Percentiles rank a stretch among this genome's conserved stretches.
Conservation (phyloP, 225 moss, liverwort and hornwort species). For the Thuidium tamariscinum region DNA sequence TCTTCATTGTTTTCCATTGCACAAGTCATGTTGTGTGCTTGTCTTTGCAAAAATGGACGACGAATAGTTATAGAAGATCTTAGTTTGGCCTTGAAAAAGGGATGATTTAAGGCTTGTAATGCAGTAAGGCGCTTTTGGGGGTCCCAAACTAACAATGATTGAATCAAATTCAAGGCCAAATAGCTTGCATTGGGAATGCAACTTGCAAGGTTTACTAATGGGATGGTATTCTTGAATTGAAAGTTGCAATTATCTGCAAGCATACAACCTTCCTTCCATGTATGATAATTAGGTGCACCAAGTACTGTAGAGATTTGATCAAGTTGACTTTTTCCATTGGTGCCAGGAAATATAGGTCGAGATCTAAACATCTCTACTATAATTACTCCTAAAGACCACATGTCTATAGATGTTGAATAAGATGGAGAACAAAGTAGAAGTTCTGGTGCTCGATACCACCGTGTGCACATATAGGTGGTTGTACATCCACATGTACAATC, state of each 20-base stretch:
- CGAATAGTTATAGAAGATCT: not conserved
- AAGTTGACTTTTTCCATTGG: not conserved
- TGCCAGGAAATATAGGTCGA: constrained; percentile 33
- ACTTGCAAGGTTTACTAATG: not conserved
- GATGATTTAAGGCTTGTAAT: not conserved
- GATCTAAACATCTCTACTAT: constrained; percentile 61
- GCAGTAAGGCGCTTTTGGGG: not conserved
- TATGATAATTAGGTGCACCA: not conserved
- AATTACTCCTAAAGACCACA: constrained; percentile 74
- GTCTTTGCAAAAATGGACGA: not conserved
- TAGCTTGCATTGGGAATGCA: not conserved
- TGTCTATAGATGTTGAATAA: constrained; percentile 55
- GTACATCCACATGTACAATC: constrained; percentile 25
- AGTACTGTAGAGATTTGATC: not conserved
- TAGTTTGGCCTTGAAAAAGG: not conserved
- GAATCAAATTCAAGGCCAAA: not conserved
- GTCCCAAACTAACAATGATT: not conserved
- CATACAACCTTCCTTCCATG: not conserved
- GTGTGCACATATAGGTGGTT: constrained; percentile 60
- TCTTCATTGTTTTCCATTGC: not conserved
- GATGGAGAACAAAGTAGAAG: constrained; percentile 49
- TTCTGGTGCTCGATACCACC: constrained; percentile 72
- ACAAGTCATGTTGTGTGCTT: not conserved
- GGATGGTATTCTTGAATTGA: not conserved
- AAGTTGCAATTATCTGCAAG: not conserved